Base-by-base conservation (phyloP, 768 basidiomycete species). In the Tricholoma sp. region DNA sequence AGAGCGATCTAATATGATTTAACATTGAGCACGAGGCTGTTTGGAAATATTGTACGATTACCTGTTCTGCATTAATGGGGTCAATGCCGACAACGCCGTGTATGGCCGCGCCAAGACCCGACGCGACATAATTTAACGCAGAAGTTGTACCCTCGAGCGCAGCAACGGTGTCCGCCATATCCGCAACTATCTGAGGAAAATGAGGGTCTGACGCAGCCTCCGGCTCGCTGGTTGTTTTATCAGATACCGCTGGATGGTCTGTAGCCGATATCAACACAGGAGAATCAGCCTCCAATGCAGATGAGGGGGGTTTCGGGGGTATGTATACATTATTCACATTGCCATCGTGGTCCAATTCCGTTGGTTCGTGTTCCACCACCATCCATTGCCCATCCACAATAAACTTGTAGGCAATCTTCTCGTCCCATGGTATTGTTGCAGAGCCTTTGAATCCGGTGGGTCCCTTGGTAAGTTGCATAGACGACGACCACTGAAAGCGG, bases 341-440 rank as follows among this genome's bases (percentile, higher is more conserved):
- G 14, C 89, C 89, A 19, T 72, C 71, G 8, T 69, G 67, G 63
- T 91, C 89, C 1, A 71, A 66, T 69, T 89, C 87, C 53, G 81
- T 83, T 5, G 85, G 83, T 56, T 77, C 76, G 58, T 77, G 76
- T 34, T 79, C 75, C 49, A 77, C 76, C 49, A 78, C 75, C 50
- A 73, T 63, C 89, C 88, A 92, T 58, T 70, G 64, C 34, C 84
- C 85, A 66, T 93, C 91, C 54, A 92, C 89, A 67, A 91, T 75
- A 67, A 83, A 93, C 71, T 93, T 93, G 82, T 88, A 93, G 6
- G 74, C 64, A 56, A 89, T 72, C 64, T 83, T 86, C 51, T 80
- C 66, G 49, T 76, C 81, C 81, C 81, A 89, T 1, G 86, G 85
- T 29, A 91, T 73, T 50, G 71, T 66, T 21, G 81, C 72, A 4